phyloP scores from a whole-genome alignment of 2,329 filamentous ascomycete species.

The Immersiporthe knoxdaviesiana region DNA sequence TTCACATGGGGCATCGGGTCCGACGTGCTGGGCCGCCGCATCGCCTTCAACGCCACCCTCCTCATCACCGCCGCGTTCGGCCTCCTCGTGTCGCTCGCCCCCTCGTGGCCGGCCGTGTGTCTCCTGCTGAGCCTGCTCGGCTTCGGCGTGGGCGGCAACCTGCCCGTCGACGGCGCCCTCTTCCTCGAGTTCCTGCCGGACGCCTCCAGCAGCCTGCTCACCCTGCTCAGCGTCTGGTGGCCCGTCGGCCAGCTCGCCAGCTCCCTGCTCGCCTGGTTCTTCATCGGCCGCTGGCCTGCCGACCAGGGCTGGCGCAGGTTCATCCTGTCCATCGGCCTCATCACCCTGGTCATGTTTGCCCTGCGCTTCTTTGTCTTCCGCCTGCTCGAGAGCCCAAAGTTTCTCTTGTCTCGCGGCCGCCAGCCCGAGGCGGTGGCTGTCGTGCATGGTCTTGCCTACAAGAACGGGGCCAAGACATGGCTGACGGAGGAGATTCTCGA shows the following conservation, averaged over 20 bases:
- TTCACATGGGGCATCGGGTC: constrained; percentile 81
- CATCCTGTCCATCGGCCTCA: constrained; percentile 69
- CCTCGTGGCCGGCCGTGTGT: constrained; percentile 69
- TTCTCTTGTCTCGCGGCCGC: constrained; percentile 73
- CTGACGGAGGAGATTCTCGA: constrained; percentile 72
- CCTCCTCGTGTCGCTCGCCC: constrained; percentile 67
- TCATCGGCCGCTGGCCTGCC: constrained; percentile 66
- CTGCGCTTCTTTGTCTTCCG: constrained; percentile 80
- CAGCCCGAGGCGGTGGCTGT: constrained; percentile 80
- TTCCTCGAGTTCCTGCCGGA: constrained; percentile 85
- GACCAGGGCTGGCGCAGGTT: constrained; percentile 80
- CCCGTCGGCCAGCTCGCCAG: constrained; percentile 78
- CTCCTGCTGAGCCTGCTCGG: constrained; percentile 64
- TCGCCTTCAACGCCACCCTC: constrained; percentile 81
- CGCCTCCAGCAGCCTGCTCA: constrained; percentile 72
- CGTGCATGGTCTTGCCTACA: constrained; percentile 75
- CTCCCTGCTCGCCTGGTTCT: constrained; percentile 74
- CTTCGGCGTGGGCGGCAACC: constrained; percentile 73
- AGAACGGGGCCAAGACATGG: constrained; percentile 73
- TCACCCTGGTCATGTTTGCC: constrained; percentile 78
- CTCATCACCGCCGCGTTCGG: constrained; percentile 77
- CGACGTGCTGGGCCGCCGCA: constrained; percentile 76
- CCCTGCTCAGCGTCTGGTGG: constrained; percentile 86
- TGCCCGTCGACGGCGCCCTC: constrained; percentile 78
- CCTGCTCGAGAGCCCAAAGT: constrained; percentile 85